Conservation (phyloP, 257 asterid genomes). For the Apocynum venetum region DNA sequence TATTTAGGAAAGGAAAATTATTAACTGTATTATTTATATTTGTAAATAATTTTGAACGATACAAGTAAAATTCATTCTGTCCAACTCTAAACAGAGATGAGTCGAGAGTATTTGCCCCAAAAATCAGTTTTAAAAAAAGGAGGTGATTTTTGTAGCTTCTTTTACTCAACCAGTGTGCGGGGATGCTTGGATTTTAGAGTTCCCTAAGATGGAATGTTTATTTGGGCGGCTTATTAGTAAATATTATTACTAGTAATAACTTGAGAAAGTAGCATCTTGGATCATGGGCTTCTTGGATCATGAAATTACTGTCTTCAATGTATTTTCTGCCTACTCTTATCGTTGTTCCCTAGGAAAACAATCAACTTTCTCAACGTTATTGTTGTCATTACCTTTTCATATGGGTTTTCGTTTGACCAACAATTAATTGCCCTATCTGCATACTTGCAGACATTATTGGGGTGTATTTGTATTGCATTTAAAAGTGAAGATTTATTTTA, state of each 20-base stretch:
- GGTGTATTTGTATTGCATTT: too few species aligned
- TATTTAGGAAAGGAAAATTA: too few species aligned
- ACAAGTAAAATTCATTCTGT: too few species aligned
- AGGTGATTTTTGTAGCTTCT: not conserved
- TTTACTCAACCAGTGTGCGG: not conserved
- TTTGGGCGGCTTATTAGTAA: not conserved
- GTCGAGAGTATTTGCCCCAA: too few species aligned
- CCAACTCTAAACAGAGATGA: too few species aligned
- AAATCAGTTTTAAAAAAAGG: too few species aligned
- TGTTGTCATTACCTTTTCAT: not conserved
- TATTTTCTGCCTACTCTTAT: not conserved
- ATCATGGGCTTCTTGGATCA: constrained; percentile 88
- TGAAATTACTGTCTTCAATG: constrained; percentile 33
- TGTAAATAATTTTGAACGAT: too few species aligned
- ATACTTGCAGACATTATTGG: too few species aligned
- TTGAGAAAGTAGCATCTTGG: constrained; percentile 44
- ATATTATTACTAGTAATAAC: not conserved
- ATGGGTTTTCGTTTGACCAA: too few species aligned
- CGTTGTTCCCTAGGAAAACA: not conserved
- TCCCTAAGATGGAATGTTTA: constrained; percentile 24
- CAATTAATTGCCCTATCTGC: too few species aligned
- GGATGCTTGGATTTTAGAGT: constrained; percentile 20
- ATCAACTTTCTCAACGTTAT: not conserved
- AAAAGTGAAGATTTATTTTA: too few species aligned
- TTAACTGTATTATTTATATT: too few species aligned